Conservation (phyloP, 495 filamentous ascomycete genomes). For the Hypoxylon rickii region DNA sequence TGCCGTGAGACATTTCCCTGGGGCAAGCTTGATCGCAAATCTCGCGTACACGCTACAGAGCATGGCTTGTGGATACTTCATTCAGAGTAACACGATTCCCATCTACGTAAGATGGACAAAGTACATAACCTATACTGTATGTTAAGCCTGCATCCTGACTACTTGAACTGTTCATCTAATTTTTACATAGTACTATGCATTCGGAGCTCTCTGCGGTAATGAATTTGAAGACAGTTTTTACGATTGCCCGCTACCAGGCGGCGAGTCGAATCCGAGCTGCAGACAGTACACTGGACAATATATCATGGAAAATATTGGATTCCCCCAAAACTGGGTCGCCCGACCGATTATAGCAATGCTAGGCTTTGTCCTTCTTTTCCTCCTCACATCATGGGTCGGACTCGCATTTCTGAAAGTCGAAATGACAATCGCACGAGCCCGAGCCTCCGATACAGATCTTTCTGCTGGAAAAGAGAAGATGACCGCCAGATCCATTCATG, state of each 20-base stretch:
- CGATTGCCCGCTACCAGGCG: slow-evolving; percentile 62
- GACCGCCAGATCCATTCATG: slow-evolving; percentile 50
- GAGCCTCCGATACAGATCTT: slow-evolving; percentile 55
- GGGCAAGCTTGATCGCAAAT: slow-evolving; percentile 63
- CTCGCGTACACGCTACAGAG: slow-evolving; percentile 71
- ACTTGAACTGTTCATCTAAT: not conserved
- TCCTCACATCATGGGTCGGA: slow-evolving; percentile 57
- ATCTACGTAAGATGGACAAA: slow-evolving; percentile 76
- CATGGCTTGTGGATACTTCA: slow-evolving; percentile 73
- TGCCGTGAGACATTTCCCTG: slow-evolving; percentile 63
- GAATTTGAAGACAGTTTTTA: slow-evolving; percentile 73
- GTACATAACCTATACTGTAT: slow-evolving; percentile 58
- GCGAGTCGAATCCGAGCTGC: slow-evolving; percentile 64
- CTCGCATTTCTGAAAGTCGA: slow-evolving; percentile 63
- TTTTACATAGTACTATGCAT: slow-evolving; percentile 62
- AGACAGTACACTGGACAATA: slow-evolving; percentile 68
- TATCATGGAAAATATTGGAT: slow-evolving; percentile 66
- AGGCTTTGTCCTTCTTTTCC: slow-evolving; percentile 62
- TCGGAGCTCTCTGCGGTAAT: slow-evolving; percentile 68
- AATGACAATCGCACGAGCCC: slow-evolving; percentile 63
- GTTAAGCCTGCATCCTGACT: slow-evolving; percentile 9
- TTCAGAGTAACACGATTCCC: slow-evolving; percentile 71
- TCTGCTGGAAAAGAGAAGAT: slow-evolving; percentile 67
- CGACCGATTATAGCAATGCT: slow-evolving; percentile 65
- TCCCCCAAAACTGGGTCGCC: slow-evolving; percentile 65